Conservation (phyloP, 1,284 basidiomycete genomes). For the Mixia osmundae region DNA sequence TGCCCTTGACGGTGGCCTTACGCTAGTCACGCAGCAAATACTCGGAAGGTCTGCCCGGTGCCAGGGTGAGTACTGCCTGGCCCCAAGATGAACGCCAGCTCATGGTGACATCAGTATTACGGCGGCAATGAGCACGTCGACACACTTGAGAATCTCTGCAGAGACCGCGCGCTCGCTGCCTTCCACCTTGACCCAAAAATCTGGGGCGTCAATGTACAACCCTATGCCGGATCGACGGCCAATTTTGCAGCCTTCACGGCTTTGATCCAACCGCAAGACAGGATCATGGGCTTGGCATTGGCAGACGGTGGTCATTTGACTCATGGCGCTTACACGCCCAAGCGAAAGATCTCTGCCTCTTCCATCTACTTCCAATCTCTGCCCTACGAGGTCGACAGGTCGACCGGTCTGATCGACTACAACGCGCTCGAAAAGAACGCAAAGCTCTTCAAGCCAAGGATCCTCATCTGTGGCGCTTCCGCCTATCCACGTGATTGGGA, state of each 20-base stretch:
- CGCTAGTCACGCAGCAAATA: conserved; percentile 12
- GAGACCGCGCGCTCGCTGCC: conserved; percentile 81
- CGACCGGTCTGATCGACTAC: conserved; percentile 83
- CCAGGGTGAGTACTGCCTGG: conserved; percentile 30
- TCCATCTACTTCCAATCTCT: conserved; percentile 99
- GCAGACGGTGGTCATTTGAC: conserved; percentile 87
- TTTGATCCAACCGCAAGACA: conserved; percentile 88
- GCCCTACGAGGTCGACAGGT: conserved; percentile 70
- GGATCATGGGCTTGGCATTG: conserved; percentile 96
- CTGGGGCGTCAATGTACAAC: conserved; percentile 99
- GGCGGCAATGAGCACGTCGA: conserved; percentile 47
- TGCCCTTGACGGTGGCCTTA: neutral
- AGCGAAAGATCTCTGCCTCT: conserved; percentile 99
- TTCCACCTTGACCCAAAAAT: conserved; percentile 73
- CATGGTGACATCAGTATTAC: too few species aligned
- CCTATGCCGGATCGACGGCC: conserved; percentile 48
- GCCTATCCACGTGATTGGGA: conserved; percentile 99
- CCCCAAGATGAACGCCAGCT: too few species aligned
- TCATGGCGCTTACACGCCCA: conserved; percentile 17
- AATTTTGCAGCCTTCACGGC: conserved; percentile 97
- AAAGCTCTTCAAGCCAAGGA: conserved; percentile 83
- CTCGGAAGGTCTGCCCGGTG: conserved; percentile 36
- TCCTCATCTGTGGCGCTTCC: conserved; percentile 93
- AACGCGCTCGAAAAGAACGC: conserved; percentile 59
- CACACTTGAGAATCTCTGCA: conserved; percentile 82